phyloP scores from a whole-genome alignment of 2,329 filamentous ascomycete species.

The Acrocalymma vagum region DNA sequence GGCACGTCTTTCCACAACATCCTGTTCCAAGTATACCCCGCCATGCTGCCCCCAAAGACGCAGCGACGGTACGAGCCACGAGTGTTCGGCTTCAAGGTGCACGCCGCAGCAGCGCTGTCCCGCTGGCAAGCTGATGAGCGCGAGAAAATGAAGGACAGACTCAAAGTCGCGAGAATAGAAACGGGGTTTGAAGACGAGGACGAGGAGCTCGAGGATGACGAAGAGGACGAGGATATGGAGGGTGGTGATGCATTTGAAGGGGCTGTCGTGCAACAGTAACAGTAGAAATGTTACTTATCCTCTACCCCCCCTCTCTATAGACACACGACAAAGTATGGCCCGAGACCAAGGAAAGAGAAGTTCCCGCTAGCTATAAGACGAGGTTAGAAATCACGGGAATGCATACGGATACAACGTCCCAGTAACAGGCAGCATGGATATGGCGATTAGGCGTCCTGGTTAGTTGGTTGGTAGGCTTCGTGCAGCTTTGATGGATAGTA shows the following conservation, averaged over 20 bases:
- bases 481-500: too few relatives aligned
- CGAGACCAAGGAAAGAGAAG: too few relatives aligned
- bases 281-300: too few relatives aligned
- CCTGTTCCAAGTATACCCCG: conserved; percentile 96
- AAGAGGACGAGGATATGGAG: conserved; percentile 57
- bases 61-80: conserved; percentile 86
- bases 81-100: conserved; percentile 95
- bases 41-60: conserved; percentile 86
- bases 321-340: too few relatives aligned
- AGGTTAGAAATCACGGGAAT: too few relatives aligned
- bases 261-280: conserved; percentile 28
- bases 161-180: conserved; percentile 75
- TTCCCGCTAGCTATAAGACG: too few relatives aligned
- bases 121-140: conserved; percentile 88
- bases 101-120: conserved; percentile 85
- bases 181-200: conserved; percentile 77
- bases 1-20: conserved; percentile 99
- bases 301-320: too few relatives aligned
- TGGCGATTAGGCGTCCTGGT: too few relatives aligned
- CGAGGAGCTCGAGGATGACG: conserved; percentile 69
- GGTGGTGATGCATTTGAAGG: conserved; percentile 36
- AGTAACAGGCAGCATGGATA: too few relatives aligned
- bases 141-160: conserved; percentile 80
- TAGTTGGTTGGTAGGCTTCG: too few relatives aligned
- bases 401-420: too few relatives aligned